Evolutionary conservation across 306 rosid genomes (phyloP), one percentile per base, ranked within the genome.

Genomic region (Amphicarpaea edgeworthii): DNA sequence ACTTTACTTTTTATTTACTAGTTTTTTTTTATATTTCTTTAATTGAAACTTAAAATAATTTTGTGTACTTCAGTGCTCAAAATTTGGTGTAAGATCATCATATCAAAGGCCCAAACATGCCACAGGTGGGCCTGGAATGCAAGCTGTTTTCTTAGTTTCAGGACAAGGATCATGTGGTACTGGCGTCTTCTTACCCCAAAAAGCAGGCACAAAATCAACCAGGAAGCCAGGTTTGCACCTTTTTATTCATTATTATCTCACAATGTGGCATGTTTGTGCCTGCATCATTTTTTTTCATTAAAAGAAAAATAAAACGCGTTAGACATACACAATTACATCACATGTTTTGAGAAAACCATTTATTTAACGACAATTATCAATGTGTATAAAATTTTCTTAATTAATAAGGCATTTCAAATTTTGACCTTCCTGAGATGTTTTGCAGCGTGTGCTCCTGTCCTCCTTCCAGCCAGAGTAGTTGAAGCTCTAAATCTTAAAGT

Each of bases 141-240:
- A 85, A 80, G 96, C 90, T 4, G 42, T 90, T 30, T 93, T 93
- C 83, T 70, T 93, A 34, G 88, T 83, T 58, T 85, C 87, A 1
- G 81, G 80, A 68, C 79, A 78, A 53, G 74, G 59, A 73, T 80
- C 89, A 47, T 59, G 89, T 45, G 97, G 97, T n/a, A 90, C 96
- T 0, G 93, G 97, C 21, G 92, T 93, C 20, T 93, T 93, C 79
- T 88, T 93, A 69, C 97, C 97, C n/a, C 93, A 87, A 26, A 51
- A 58, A 34, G 73, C 86, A 9, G 86, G 83, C 83, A 28, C 83
- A 73, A 77, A 73, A 82, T 71, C 87, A 71, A 82, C 59, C 37
- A 82, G 57, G 77, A 93, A 88, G 79, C 87, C 90, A 69, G 91
- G 93, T 40, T 7, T 34, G 2, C 9, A 34, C 40, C 9, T 34